Conservation (phyloP, 768 basidiomycete species). For the Cantharellus anzutake region DNA sequence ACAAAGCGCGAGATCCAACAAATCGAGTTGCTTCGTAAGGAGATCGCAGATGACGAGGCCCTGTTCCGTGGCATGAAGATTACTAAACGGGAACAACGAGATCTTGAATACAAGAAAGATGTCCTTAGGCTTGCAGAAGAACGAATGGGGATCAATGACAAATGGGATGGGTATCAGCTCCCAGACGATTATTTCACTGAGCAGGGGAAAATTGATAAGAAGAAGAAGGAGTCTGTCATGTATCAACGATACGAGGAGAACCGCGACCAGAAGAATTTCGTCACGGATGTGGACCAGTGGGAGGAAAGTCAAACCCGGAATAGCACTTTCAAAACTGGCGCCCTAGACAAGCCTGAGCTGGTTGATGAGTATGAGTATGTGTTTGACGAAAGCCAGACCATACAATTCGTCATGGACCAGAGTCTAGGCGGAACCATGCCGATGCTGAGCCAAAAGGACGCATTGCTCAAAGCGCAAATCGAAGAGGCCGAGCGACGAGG, state of each 20-base stretch:
- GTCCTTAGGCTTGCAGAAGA: conserved; percentile 83
- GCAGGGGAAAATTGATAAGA: conserved; percentile 94
- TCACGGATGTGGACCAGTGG: conserved; percentile 96
- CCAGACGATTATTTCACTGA: conserved; percentile 98
- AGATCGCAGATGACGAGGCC: conserved; percentile 86
- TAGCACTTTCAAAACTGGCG: conserved; percentile 79
- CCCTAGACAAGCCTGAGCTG: conserved; percentile 69
- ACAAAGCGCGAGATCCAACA: conserved; percentile 93
- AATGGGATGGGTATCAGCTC: conserved; percentile 86
- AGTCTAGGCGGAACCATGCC: conserved; percentile 39
- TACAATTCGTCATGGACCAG: conserved; percentile 79
- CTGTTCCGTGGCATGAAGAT: conserved; percentile 83
- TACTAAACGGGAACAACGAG: conserved; percentile 60
- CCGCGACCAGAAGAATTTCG: conserved; percentile 75
- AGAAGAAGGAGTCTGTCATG: conserved; percentile 81
- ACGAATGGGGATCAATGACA: conserved; percentile 84
- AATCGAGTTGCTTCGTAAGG: conserved; percentile 77
- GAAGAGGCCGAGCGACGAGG: conserved; percentile 83
- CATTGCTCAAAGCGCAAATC: conserved; percentile 67
- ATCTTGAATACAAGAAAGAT: conserved; percentile 85
- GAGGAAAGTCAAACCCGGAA: conserved; percentile 80
- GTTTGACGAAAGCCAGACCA: conserved; percentile 94
- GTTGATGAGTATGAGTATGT: conserved; percentile 91
- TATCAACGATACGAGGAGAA: conserved; percentile 93
- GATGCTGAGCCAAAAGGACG: conserved; percentile 63